Percentiles rank a stretch among this genome's conserved stretches.
Conservation (phyloP, 352 stramenopile species). For the Pythium scleroteichum region DNA sequence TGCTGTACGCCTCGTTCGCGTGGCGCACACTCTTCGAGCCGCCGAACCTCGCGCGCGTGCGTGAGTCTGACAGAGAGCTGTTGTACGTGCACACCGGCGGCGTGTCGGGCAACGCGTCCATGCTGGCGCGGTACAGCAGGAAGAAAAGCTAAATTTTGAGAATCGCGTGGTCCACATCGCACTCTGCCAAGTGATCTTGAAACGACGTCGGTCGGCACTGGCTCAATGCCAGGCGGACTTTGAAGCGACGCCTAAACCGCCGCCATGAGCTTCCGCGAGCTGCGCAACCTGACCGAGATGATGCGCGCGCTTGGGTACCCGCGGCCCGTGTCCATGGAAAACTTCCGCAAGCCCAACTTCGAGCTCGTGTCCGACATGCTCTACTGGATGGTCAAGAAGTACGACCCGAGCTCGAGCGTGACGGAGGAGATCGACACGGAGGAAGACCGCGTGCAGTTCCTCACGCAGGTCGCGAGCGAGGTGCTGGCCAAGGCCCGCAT, state of each 20-base stretch:
- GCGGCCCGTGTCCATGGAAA: constrained; percentile 89
- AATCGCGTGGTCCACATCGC: constrained; percentile 17
- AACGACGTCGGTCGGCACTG: constrained; percentile 24
- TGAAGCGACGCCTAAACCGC: constrained; percentile 2
- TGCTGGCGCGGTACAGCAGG: constrained; percentile 62
- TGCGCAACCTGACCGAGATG: constrained; percentile 94
- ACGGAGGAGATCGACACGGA: constrained; percentile 95
- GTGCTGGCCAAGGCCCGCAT: constrained; percentile 91
- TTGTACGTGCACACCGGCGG: constrained; percentile 85
- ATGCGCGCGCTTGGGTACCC: constrained; percentile 95
- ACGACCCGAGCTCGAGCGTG: constrained; percentile 83
- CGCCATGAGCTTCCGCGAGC: constrained; percentile 82
- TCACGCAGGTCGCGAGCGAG: constrained; percentile 83
- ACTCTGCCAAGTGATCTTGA: constrained; percentile 20
- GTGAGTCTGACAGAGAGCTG: constrained; percentile 40
- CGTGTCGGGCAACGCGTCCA: constrained; percentile 68
- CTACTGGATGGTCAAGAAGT: constrained; percentile 97
- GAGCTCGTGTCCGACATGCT: constrained; percentile 94
- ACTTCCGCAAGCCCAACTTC: constrained; percentile 97
- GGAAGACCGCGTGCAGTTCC: constrained; percentile 93
- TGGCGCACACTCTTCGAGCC: constrained; percentile 81
- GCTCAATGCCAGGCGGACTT: background rate
- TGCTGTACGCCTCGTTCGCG: constrained; percentile 73
- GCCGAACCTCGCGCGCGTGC: constrained; percentile 36
- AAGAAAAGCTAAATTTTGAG: constrained; percentile 25